phyloP scores from a whole-genome alignment of 208 protist species.

The Tritrichomonas foetus region DNA sequence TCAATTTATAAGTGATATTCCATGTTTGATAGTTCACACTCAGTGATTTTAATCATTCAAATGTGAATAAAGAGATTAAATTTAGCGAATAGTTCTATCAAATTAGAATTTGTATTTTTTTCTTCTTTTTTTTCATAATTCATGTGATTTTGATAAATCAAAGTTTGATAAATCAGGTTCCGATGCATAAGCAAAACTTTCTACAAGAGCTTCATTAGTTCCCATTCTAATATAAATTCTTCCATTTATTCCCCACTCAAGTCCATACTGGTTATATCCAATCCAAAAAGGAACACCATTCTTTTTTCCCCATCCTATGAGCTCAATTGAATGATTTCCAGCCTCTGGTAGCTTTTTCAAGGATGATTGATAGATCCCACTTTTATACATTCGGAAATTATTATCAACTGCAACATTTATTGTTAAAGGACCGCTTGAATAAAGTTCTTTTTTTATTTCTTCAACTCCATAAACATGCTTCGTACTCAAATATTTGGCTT shows the following conservation, averaged over 20 bases:
- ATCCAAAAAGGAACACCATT: constrained; percentile 11
- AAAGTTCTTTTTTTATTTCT: background rate
- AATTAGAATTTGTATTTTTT: no score
- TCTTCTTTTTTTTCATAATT: no score
- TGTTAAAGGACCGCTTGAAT: background rate
- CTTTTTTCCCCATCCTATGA: background rate
- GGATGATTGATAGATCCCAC: background rate
- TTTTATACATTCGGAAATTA: background rate
- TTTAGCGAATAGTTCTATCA: no score
- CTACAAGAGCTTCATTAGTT: background rate
- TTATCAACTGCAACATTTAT: background rate
- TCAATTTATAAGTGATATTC: no score
- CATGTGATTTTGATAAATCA: no score
- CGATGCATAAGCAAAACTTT: no score
- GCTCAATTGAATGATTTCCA: background rate
- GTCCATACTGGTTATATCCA: background rate
- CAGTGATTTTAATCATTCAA: no score
- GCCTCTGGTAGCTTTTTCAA: background rate
- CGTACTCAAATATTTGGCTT: background rate
- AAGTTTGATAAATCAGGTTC: no score
- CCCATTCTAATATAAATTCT: constrained; percentile 10
- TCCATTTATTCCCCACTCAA: background rate
- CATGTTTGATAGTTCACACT: no score
- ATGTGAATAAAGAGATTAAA: no score
- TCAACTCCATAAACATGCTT: background rate